Conservation (phyloP, 352 stramenopile species). For the Phytopythium kandeliae region DNA sequence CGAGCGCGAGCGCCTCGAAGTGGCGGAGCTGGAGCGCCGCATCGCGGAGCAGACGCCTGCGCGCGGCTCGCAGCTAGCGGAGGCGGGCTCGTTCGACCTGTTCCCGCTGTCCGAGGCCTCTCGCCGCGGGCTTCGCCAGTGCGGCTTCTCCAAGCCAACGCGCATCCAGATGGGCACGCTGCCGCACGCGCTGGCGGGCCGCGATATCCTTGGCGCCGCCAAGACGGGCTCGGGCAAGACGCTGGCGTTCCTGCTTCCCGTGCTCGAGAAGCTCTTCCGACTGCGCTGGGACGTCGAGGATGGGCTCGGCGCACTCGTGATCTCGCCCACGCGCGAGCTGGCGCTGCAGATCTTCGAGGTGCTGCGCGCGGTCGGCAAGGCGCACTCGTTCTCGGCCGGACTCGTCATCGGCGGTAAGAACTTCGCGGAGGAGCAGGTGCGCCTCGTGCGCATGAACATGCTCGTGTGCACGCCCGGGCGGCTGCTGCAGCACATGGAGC, state of each 20-base stretch:
- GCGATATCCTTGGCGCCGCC: conserved; percentile 89
- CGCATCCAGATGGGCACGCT: conserved; percentile 87
- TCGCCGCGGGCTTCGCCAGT: conserved; percentile 59
- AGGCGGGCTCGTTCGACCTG: conserved; percentile 73
- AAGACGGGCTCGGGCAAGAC: conserved; percentile 95
- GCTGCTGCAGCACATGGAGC: conserved; percentile 98
- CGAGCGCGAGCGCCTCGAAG: conserved; percentile 64
- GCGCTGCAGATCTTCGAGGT: conserved; percentile 99
- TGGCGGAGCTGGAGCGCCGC: conserved; percentile 52
- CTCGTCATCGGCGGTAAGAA: conserved; percentile 97
- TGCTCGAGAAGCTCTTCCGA: conserved; percentile 89
- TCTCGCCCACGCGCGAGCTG: conserved; percentile 98
- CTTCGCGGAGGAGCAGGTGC: conserved; percentile 92
- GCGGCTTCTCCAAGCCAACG: conserved; percentile 82
- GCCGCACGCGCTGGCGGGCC: conserved; percentile 81
- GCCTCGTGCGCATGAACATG: conserved; percentile 95
- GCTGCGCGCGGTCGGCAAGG: conserved; percentile 92
- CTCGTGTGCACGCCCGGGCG: conserved; percentile 96
- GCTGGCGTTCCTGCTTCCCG: conserved; percentile 86
- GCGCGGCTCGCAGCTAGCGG: conserved; percentile 69
- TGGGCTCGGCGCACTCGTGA: conserved; percentile 94
- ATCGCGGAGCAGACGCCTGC: conserved; percentile 72
- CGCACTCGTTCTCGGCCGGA: conserved; percentile 95
- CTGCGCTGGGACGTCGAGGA: conserved; percentile 87
- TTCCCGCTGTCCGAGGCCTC: conserved; percentile 84